Evolutionary conservation across 1,284 basidiomycete genomes (phyloP), one percentile per base, ranked within the genome.

Genomic region (Malassezia slooffiae): DNA sequence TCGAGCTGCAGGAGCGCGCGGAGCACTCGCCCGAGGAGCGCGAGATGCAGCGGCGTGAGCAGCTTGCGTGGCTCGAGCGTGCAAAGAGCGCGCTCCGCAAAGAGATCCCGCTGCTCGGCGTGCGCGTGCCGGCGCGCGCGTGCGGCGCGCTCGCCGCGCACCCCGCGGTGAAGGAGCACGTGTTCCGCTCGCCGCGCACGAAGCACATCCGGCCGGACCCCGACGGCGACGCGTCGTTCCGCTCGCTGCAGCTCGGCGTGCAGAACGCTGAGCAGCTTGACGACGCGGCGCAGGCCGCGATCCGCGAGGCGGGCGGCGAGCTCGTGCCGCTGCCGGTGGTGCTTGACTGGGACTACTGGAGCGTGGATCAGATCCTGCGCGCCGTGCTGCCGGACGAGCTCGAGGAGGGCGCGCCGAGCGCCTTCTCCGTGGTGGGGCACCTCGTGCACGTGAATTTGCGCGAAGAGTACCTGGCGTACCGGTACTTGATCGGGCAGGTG

Each of bases 381-480:
- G 42, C 47, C 4, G 20, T 50, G 5, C 41, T 50, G 7, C 47
- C 47, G 13, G 24, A 13, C 4, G 41, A 24, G 17, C 47, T 50
- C 26, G 41, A 44, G 21, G 30, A 33, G n/a, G 83, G 82, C 30
- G 79, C 85, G 1, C 91, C 91, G 0, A 79, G 80, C 1, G 83
- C 86, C 0, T 97, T 89, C 71, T 82, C 91, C 9, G 77, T 79
- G 44, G 84, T 81, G 1, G 91, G 93, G 0, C 93, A 97, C 70
- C 81, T 97, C 42, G 75, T 74, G 1, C 93, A 97, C 66, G 72
- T 97, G 47, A 99, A 99, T 66, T 76, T 97, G 19, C 79, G 83
- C 49, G 79, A 82, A 21, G 83, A 90, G 67, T 97, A 89, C 73
- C 68, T 93, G 21, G 88, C 89, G 3, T 96, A 84, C 73, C 88